phyloP scores from a whole-genome alignment of 805 yeast genomes.

The Yarrowia osloensis region DNA sequence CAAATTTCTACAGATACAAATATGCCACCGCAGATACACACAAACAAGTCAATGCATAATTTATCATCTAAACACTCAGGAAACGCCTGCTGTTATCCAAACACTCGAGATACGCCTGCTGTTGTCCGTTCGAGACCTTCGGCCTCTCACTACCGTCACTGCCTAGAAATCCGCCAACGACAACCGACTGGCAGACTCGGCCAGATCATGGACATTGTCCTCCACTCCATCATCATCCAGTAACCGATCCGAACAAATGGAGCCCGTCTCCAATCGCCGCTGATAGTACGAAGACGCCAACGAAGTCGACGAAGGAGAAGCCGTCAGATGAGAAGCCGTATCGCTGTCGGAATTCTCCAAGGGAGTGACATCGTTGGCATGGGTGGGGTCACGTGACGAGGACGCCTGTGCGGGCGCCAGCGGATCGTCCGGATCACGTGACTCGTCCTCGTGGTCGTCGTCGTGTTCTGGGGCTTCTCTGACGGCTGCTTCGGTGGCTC shows the following conservation, averaged over 20 bases:
- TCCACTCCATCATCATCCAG: constrained; percentile 20
- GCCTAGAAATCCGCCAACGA: neutral
- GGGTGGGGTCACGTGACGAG: neutral
- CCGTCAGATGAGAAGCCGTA: neutral
- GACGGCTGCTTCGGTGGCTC: neutral
- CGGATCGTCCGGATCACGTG: neutral
- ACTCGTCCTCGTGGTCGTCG: neutral
- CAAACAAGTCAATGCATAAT: neutral
- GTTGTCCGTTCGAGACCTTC: too few species aligned
- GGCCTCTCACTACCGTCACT: too few species aligned
- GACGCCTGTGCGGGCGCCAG: neutral
- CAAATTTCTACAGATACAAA: neutral
- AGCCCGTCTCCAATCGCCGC: constrained; percentile 2
- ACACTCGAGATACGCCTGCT: too few species aligned
- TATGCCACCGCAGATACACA: too few species aligned
- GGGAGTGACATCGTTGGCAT: neutral
- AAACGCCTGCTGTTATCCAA: too few species aligned
- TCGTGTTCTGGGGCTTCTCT: neutral
- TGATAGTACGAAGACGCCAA: neutral
- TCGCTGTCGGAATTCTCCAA: neutral
- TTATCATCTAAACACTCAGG: neutral
- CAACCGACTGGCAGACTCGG: neutral
- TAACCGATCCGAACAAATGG: constrained; percentile 13
- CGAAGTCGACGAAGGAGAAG: neutral
- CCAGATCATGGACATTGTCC: constrained; percentile 13